Conservation (phyloP, 1,284 basidiomycete species). For the Volvariella volvacea region DNA sequence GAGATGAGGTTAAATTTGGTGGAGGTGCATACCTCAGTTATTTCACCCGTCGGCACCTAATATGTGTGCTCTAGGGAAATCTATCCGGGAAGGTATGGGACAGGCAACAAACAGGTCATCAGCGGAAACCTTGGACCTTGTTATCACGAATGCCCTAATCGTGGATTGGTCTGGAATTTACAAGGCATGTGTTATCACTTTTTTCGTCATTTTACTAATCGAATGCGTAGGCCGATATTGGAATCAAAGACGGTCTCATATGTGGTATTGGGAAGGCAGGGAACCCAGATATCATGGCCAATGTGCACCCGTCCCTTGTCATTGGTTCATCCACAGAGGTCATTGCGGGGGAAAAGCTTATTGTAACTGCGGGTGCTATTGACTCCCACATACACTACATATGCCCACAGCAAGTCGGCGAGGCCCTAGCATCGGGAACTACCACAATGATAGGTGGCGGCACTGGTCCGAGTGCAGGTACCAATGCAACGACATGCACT, state of each 20-base stretch:
- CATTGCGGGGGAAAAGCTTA: constrained; percentile 91
- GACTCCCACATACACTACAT: constrained; percentile 94
- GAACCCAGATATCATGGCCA: constrained; percentile 91
- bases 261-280: constrained; percentile 93
- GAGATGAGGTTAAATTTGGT: constrained; percentile 98
- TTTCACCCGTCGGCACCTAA: neutral
- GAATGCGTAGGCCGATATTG: constrained; percentile 82
- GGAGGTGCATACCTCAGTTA: constrained; percentile 53
- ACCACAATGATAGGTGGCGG: constrained; percentile 92
- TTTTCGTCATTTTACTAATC: neutral
- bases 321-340: constrained; percentile 90
- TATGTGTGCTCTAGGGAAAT: constrained; percentile 56
- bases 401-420: constrained; percentile 83
- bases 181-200: constrained; percentile 49
- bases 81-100: constrained; percentile 95
- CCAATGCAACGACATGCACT: constrained; percentile 95
- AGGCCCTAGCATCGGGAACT: constrained; percentile 65
- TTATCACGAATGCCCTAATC: constrained; percentile 93
- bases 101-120: constrained; percentile 78
- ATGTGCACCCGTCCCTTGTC: constrained; percentile 69
- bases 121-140: constrained; percentile 74
- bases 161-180: constrained; percentile 95
- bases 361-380: constrained; percentile 90
- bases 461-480: constrained; percentile 88
- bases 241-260: constrained; percentile 83